Percentiles rank a stretch among this genome's conserved stretches.
phyloP scores from a whole-genome alignment of 2,329 filamentous ascomycete species.

The Venturiaceae sp. region DNA sequence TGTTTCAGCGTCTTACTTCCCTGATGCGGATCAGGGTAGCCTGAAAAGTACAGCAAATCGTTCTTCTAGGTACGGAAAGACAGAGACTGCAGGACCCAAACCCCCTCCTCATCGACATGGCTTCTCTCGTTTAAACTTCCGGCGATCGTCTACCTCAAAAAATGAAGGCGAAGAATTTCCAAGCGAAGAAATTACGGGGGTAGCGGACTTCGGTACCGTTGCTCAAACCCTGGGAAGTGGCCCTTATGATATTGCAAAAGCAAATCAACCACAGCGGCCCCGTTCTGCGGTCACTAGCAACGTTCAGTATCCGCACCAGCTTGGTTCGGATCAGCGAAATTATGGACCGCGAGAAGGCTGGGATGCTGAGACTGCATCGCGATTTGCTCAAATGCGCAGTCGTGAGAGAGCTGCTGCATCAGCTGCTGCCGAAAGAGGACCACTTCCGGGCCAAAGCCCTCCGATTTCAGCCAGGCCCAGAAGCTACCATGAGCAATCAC shows the following conservation, averaged over 20 bases:
- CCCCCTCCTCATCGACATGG: background rate
- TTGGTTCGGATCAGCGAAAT: constrained; percentile 19
- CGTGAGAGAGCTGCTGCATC: constrained; percentile 17
- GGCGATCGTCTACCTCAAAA: background rate
- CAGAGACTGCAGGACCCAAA: background rate
- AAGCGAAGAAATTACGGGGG: constrained; percentile 13
- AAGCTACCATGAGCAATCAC: background rate
- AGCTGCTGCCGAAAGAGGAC: background rate
- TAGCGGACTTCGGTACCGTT: constrained; percentile 31
- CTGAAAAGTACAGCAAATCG: background rate
- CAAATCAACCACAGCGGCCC: background rate
- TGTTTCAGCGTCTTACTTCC: background rate
- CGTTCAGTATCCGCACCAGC: constrained; percentile 22
- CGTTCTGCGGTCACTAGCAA: constrained; percentile 10
- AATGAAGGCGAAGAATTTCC: constrained; percentile 11
- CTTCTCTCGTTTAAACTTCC: background rate
- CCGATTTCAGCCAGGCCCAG: background rate
- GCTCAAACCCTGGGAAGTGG: constrained; percentile 30
- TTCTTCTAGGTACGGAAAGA: background rate
- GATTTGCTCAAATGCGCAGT: constrained; percentile 24
- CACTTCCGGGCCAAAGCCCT: background rate
- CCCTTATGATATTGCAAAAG: constrained; percentile 32
- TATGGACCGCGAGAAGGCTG: constrained; percentile 23
- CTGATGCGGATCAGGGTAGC: background rate
- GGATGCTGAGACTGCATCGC: constrained; percentile 23